phyloP scores from a whole-genome alignment of 129 eudicot species.

The Saposhnikovia divaricata region DNA sequence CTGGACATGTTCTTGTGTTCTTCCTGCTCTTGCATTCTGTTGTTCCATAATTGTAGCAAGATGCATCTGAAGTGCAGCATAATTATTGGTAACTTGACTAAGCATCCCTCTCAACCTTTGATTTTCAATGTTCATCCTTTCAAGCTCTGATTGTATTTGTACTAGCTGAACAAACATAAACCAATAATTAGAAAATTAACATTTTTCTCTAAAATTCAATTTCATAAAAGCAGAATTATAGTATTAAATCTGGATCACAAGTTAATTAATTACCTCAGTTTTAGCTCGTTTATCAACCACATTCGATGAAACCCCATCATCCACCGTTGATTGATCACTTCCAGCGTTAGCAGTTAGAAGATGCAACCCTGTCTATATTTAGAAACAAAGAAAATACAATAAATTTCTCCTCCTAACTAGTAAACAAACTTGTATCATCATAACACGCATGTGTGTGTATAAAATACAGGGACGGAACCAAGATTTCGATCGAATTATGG shows the following conservation, averaged over 20 bases:
- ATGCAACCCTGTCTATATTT: constrained; percentile 55
- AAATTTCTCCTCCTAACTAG: neutral
- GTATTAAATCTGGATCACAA: neutral
- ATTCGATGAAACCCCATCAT: constrained; percentile 47
- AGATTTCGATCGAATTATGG: too few relatives aligned
- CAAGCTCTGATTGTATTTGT: constrained; percentile 46
- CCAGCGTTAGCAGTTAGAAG: constrained; percentile 44
- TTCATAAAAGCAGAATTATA: neutral
- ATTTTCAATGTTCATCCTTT: constrained; percentile 62
- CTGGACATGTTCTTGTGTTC: constrained; percentile 20
- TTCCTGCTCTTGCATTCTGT: constrained; percentile 22
- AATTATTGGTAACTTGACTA: constrained; percentile 52
- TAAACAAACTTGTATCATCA: neutral
- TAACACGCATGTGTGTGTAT: too few relatives aligned
- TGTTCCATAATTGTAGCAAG: constrained; percentile 48
- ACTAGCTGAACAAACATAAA: constrained; percentile 25
- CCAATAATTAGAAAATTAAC: neutral
- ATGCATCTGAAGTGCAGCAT: constrained; percentile 49
- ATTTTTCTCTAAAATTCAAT: neutral
- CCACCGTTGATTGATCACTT: constrained; percentile 69
- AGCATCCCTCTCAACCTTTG: constrained; percentile 59
- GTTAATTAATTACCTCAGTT: constrained; percentile 45
- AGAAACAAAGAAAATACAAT: neutral
- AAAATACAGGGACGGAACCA: neutral
- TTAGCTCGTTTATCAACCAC: constrained; percentile 42